Conservation (phyloP, 2,329 filamentous ascomycete species). For the Colletotrichum abscissum region DNA sequence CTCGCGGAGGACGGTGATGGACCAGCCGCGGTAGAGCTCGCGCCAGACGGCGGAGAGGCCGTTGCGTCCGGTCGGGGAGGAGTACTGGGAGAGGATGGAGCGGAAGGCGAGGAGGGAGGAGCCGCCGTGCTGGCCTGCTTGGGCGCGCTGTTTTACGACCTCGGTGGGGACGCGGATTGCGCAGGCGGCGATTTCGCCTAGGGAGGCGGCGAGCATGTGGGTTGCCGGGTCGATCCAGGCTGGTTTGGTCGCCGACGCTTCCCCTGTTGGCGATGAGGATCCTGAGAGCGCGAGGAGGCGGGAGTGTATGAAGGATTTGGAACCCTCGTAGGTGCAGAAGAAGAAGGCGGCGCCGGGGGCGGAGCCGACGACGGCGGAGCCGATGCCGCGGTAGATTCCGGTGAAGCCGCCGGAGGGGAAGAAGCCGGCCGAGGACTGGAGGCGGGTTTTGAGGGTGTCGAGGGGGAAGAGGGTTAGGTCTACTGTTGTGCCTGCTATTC, state of each 20-base stretch:
- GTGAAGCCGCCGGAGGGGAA: constrained; percentile 86
- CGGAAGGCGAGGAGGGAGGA: constrained; percentile 74
- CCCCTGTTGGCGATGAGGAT: no score
- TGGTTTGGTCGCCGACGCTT: background rate
- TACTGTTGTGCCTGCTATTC: constrained; percentile 92
- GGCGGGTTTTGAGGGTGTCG: constrained; percentile 97
- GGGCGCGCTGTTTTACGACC: constrained; percentile 95
- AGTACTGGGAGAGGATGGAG: constrained; percentile 71
- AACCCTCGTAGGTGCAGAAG: constrained; percentile 92
- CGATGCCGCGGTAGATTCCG: constrained; percentile 93
- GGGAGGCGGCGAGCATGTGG: constrained; percentile 87
- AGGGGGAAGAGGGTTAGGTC: constrained; percentile 97
- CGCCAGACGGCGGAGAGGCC: constrained; percentile 73
- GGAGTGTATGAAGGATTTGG: constrained; percentile 67
- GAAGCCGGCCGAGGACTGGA: constrained; percentile 85
- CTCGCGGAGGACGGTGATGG: constrained; percentile 93
- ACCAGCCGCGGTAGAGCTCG: constrained; percentile 92
- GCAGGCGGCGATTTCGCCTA: constrained; percentile 93
- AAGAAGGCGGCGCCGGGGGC: constrained; percentile 96
- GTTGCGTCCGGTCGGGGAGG: constrained; percentile 37
- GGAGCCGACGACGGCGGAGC: constrained; percentile 88
- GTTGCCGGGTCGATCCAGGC: constrained; percentile 39
- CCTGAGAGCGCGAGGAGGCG: constrained; percentile 41
- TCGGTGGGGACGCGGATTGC: constrained; percentile 94
- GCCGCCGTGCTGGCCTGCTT: constrained; percentile 84